These are phyloP conservation scores for Tulasnella sp. DNA, from an alignment of 768 basidiomycete species.

Conservation along the genomic window DNA sequence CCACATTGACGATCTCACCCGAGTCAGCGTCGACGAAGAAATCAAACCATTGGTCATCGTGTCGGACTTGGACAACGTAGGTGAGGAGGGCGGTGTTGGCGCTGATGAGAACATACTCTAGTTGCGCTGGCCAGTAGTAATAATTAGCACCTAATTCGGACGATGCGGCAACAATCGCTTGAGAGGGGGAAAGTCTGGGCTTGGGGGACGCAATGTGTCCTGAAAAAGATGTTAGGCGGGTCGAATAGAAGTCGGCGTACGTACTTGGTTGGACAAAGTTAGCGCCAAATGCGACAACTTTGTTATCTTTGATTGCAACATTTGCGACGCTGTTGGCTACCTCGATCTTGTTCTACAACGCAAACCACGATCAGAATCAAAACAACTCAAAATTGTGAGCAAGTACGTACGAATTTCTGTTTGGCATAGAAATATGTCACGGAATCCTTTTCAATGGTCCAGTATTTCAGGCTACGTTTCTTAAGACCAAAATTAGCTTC, in stretches of 20 bases:
- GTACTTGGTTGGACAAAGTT: slow-evolving; percentile 36
- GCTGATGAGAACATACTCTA: slow-evolving; percentile 33
- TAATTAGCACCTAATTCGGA: slow-evolving; percentile 30
- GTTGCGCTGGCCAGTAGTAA: slow-evolving; percentile 30
- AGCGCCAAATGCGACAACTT: slow-evolving; percentile 34
- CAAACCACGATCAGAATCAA: not conserved
- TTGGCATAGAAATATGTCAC: not conserved
- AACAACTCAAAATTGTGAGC: not conserved
- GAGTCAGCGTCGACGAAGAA: slow-evolving; percentile 46
- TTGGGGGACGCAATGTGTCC: slow-evolving; percentile 26
- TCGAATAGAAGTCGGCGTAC: slow-evolving; percentile 1
- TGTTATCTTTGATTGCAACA: slow-evolving; percentile 33
- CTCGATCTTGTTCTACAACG: slow-evolving; percentile 26
- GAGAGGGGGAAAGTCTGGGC: slow-evolving; percentile 29
- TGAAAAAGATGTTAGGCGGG: not conserved
- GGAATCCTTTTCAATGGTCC: not conserved
- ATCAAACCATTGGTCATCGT: slow-evolving; percentile 41
- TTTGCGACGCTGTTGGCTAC: slow-evolving; percentile 36
- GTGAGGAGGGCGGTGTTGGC: slow-evolving; percentile 32
- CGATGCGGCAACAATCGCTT: slow-evolving; percentile 32
- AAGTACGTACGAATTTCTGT: not conserved
- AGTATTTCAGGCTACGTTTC: not conserved
- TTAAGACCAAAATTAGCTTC: not conserved
- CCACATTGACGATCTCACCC: slow-evolving; percentile 38
- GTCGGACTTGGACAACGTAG: slow-evolving; percentile 34